Evolutionary conservation across 805 yeast genomes (phyloP).

Genomic region (Kodamaea restingae): DNA sequence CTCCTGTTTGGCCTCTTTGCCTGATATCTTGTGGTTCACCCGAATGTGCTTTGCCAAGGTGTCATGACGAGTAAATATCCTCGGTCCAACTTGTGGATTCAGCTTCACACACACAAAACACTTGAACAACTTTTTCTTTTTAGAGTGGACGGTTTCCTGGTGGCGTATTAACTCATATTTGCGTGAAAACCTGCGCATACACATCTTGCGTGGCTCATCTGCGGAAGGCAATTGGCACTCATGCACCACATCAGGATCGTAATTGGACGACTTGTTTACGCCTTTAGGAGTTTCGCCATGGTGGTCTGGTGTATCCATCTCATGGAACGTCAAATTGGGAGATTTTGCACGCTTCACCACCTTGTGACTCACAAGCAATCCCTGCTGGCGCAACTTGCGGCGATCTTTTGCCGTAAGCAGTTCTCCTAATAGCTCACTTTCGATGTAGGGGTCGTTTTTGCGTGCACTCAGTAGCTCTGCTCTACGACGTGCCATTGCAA

Average conservation of each 20-base stretch:
- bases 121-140: constrained; percentile 76
- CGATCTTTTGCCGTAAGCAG: constrained; percentile 6
- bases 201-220: constrained; percentile 38
- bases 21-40: constrained; percentile 43
- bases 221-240: constrained; percentile 45
- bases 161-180: constrained; percentile 94
- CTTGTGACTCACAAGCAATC: constrained; percentile 19
- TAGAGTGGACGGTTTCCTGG: constrained; percentile 93
- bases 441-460: constrained; percentile 5
- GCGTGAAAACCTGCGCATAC: constrained; percentile 41
- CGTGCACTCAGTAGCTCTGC: not conserved
- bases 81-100: constrained; percentile 50
- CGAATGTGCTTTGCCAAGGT: constrained; percentile 87
- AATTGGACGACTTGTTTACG: constrained; percentile 36
- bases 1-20: constrained; percentile 45
- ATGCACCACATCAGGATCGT: constrained; percentile 45
- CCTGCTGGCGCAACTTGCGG: constrained; percentile 6
- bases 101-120: constrained; percentile 83
- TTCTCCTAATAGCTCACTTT: constrained; percentile 4
- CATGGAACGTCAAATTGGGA: constrained; percentile 10
- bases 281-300: constrained; percentile 11
- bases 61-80: constrained; percentile 90
- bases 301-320: constrained; percentile 6
- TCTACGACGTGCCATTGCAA: constrained; percentile 1
- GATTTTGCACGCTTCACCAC: constrained; percentile 20